Conservation (phyloP, 495 filamentous ascomycete species). For the Thermochaetoides thermophila region DNA sequence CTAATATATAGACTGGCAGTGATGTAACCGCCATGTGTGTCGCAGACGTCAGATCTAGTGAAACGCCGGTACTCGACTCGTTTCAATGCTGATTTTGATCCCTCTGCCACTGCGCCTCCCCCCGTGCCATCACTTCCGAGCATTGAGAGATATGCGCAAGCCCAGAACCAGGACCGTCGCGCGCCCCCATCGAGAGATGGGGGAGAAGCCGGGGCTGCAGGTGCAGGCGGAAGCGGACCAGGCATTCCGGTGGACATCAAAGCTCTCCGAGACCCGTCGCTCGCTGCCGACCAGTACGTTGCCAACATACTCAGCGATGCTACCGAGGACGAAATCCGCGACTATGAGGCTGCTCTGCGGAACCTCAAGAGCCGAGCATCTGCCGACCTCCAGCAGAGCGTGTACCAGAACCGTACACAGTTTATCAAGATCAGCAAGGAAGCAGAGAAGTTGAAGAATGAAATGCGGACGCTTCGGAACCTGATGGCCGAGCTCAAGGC, state of each 20-base stretch:
- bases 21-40: slow-evolving; percentile 3
- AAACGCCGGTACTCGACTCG: slow-evolving; percentile 87
- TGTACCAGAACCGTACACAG: slow-evolving; percentile 94
- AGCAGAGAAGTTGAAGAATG: slow-evolving; percentile 89
- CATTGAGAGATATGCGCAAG: slow-evolving; percentile 37
- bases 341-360: slow-evolving; percentile 60
- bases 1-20: neutral
- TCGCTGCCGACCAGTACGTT: slow-evolving; percentile 67
- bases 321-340: slow-evolving; percentile 81
- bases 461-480: slow-evolving; percentile 80
- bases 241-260: slow-evolving; percentile 46
- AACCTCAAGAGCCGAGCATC: slow-evolving; percentile 74
- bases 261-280: slow-evolving; percentile 62
- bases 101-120: slow-evolving; percentile 42
- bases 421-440: slow-evolving; percentile 99
- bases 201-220: slow-evolving; percentile 23
- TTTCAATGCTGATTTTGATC: slow-evolving; percentile 61
- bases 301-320: slow-evolving; percentile 70
- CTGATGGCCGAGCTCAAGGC: slow-evolving; percentile 76
- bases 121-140: slow-evolving; percentile 51
- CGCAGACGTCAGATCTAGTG: slow-evolving; percentile 74
- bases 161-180: slow-evolving; percentile 31
- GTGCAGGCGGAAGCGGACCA: slow-evolving; percentile 8
- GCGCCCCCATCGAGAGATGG: slow-evolving; percentile 34
- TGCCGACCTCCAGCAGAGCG: slow-evolving; percentile 83